These are phyloP conservation scores for Thraustochytrium sp. DNA, from an alignment of 352 stramenopile species.

Conservation along the genomic window DNA sequence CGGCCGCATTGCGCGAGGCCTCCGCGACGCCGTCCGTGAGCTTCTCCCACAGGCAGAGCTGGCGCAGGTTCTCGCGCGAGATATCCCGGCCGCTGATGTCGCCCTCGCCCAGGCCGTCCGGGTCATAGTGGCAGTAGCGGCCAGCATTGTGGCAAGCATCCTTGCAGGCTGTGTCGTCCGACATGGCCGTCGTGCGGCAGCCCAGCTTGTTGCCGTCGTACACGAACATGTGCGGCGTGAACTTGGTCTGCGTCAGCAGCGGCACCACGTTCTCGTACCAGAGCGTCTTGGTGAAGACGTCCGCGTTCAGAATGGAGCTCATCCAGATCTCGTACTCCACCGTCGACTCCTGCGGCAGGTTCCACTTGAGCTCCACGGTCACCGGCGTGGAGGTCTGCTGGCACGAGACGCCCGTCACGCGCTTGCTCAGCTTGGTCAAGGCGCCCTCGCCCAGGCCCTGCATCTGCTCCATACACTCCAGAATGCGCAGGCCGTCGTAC, in stretches of 20 bases:
- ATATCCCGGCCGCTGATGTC: not conserved
- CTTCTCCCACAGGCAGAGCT: constrained; percentile 11
- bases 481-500: constrained; percentile 15
- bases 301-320: constrained; percentile 26
- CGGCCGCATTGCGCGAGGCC: not conserved
- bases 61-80: constrained; percentile 22
- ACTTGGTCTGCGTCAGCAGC: not conserved
- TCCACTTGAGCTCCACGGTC: constrained; percentile 7
- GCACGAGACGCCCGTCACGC: not conserved
- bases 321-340: constrained; percentile 30
- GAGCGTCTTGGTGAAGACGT: constrained; percentile 17
- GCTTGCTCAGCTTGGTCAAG: not conserved
- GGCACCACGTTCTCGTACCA: constrained; percentile 32
- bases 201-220: not conserved
- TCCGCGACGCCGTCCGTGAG: not conserved
- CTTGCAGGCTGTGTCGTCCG: not conserved
- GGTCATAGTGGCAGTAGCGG: constrained; percentile 33
- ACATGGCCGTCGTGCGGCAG: not conserved
- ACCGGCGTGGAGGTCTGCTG: not conserved
- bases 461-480: not conserved
- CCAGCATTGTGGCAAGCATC: constrained; percentile 29
- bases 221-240: constrained; percentile 31
- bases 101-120: not conserved
- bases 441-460: not conserved
- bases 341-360: not conserved